Conservation (phyloP, 495 filamentous ascomycete genomes). For the Lasiosphaeria hispida region DNA sequence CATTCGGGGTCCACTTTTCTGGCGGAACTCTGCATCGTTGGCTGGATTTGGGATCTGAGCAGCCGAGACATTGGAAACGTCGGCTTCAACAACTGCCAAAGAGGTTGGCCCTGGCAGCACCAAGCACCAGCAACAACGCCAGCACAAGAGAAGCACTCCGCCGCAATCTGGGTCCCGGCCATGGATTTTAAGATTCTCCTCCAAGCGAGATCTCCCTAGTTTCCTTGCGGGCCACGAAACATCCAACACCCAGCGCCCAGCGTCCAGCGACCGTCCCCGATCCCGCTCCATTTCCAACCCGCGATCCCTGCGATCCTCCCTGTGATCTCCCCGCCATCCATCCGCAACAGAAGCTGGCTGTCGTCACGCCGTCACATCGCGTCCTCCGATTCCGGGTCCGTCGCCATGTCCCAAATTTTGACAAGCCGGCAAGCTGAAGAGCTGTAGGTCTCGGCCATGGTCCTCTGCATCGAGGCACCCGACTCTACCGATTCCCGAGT, state of each 20-base stretch:
- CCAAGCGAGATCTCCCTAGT: constrained; percentile 4
- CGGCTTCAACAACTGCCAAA: neutral
- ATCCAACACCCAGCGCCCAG: neutral
- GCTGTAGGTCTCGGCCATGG: constrained; percentile 58
- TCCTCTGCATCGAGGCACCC: neutral
- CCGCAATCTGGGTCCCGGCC: neutral
- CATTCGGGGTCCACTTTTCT: constrained; percentile 8
- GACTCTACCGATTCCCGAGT: neutral
- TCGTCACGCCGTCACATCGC: neutral
- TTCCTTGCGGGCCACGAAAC: neutral
- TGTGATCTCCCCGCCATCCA: neutral
- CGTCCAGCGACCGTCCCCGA: neutral
- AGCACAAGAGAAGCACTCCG: neutral
- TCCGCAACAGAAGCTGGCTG: neutral
- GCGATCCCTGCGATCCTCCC: constrained; percentile 1
- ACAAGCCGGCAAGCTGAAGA: constrained; percentile 81
- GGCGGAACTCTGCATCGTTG: constrained; percentile 2
- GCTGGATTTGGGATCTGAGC: neutral
- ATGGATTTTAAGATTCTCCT: constrained; percentile 12
- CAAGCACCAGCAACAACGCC: no score
- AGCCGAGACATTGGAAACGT: constrained; percentile 4
- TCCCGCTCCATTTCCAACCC: neutral
- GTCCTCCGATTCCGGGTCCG: constrained; percentile 1
- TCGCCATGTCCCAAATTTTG: constrained; percentile 72
- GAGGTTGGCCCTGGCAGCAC: neutral